Base-by-base conservation (phyloP, 495 filamentous ascomycete genomes). In the Bryoglossum gracile region DNA sequence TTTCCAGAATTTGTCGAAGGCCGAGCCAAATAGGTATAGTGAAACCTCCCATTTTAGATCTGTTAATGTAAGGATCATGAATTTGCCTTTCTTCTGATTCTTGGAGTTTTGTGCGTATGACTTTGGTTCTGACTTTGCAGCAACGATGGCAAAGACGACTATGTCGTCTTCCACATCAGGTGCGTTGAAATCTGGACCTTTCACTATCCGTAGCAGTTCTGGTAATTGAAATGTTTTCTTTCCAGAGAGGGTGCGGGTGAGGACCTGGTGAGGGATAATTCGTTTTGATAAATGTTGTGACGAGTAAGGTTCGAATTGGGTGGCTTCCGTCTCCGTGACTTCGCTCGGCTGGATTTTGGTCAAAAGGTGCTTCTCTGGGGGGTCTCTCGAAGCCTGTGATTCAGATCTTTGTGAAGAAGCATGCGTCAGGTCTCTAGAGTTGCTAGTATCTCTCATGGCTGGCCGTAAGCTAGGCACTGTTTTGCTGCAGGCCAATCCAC, bases 11-110 rank as follows among this genome's bases (percentile, higher is more conserved):
- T 82, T 81, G 3, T 87, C 82, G 60, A 95, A 97, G 14, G 86
- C 94, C 0, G 84, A 78, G 58, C 86, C 88, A 62, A 99, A 99
- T 23, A 99, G 78, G 58, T 84, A 96, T 21, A 95, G 77, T 47
- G 95, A 89, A 18, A 97, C 64, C 32, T 94, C 87, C 84, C 84
- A 97, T 56, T 86, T 83, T 5, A 97, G 71, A 62, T 97, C 91
- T 4, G 86, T 87, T 11, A 99, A 74, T 6, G 77, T 82, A 33
- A 99, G 70, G 1, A 84, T 86, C 89, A 99, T 96, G 68, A 90
- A 97, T 61, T 90, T 91, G 17, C 78, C 55, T n/a, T 53, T 25
- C 41, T 60, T 52, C 17, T 58, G 48, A 17, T 67, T 61, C 22
- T 55, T 55, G 6, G 51, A 30, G 14, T 46, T 35, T 13, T 23